Percentiles rank a stretch among this genome's conserved stretches.
Conservation (phyloP, 805 yeast species). For the Cyberlindnera xylosilytica region DNA sequence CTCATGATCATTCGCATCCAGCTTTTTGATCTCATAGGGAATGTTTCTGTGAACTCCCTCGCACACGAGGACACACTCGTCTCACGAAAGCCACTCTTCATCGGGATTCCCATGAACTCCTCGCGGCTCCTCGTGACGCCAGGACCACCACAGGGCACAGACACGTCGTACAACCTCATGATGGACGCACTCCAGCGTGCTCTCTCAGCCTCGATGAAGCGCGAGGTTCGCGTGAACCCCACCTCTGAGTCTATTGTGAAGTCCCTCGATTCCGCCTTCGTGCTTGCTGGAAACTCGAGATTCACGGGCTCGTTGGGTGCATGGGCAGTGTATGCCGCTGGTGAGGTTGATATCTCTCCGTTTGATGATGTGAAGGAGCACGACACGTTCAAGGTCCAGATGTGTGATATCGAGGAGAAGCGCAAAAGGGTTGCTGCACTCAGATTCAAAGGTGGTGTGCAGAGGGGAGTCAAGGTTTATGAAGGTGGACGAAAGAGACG, state of each 20-base stretch:
- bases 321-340: constrained; percentile 74
- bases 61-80: constrained; percentile 25
- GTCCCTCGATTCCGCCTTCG: constrained; percentile 49
- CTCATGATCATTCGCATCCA: constrained; percentile 62
- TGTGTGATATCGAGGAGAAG: constrained; percentile 20
- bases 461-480: constrained; percentile 36
- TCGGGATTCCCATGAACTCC: constrained; percentile 66
- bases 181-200: constrained; percentile 58
- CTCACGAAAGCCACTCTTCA: constrained; percentile 59
- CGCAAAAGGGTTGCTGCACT: constrained; percentile 46
- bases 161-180: constrained; percentile 48
- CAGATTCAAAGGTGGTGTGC: constrained; percentile 57
- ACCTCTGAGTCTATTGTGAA: constrained; percentile 23
- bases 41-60: constrained; percentile 31
- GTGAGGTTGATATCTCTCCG: constrained; percentile 62
- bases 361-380: constrained; percentile 45
- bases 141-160: constrained; percentile 29
- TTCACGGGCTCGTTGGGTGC: constrained; percentile 61
- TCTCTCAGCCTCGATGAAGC: constrained; percentile 39
- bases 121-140: constrained; percentile 39
- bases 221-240: constrained; percentile 34
- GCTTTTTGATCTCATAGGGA: constrained; percentile 49
- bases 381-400: constrained; percentile 27
- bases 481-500: constrained; percentile 32
- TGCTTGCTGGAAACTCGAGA: constrained; percentile 60